A percentile compares a stretch with the other conserved stretches of the same genome.
These are phyloP conservation scores for Musa schizocarpa DNA, from an alignment of 176 grass and related monocot genomes.

Conservation along the genomic window DNA sequence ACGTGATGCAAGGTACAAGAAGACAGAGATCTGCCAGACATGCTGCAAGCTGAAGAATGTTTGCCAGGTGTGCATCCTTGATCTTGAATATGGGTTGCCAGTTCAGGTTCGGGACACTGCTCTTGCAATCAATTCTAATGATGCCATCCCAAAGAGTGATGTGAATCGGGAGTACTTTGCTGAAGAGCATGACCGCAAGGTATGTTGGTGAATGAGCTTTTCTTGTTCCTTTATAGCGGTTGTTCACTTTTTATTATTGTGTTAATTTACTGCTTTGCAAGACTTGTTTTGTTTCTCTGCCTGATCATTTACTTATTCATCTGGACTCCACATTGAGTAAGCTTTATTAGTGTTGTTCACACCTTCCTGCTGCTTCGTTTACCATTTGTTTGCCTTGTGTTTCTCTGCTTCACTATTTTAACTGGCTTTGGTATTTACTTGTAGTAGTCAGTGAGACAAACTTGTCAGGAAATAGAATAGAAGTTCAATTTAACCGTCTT, in stretches of 20 bases:
- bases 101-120: conserved; percentile 93
- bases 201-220: conserved; percentile 21
- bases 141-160: conserved; percentile 92
- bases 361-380: neutral
- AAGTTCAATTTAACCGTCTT: too few species aligned
- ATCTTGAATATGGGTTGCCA: conserved; percentile 89
- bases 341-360: neutral
- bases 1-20: conserved; percentile 93
- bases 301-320: neutral
- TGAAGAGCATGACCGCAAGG: conserved; percentile 94
- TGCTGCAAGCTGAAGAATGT: conserved; percentile 94
- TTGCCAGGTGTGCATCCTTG: conserved; percentile 89
- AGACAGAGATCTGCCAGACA: conserved; percentile 91
- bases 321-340: neutral
- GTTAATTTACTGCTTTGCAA: neutral
- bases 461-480: too few species aligned
- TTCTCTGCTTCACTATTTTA: neutral
- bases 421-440: neutral
- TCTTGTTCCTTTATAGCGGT: neutral
- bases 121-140: conserved; percentile 69
- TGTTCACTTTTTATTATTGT: neutral
- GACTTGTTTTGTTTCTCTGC: neutral
- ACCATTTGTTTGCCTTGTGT: neutral
- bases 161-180: conserved; percentile 94
- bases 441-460: neutral